Conservation (phyloP, 352 stramenopile species). For the Halophytophthora batemanensis region DNA sequence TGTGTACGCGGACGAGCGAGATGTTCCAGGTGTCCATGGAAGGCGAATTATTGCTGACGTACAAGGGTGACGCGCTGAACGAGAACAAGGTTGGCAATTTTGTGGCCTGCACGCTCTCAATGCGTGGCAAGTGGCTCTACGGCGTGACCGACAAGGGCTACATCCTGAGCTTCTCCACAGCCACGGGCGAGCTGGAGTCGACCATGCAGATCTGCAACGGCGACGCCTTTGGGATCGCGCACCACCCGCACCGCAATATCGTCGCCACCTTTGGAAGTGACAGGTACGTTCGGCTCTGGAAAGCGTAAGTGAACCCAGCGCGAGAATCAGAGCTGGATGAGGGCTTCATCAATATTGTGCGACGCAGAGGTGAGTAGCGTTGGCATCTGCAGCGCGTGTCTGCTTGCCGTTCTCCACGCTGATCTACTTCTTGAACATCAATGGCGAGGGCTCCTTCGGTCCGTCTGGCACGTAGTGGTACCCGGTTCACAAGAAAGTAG, state of each 20-base stretch:
- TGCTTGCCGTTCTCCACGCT: background rate
- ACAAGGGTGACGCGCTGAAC: slow-evolving; percentile 59
- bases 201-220: slow-evolving; percentile 83
- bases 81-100: slow-evolving; percentile 78
- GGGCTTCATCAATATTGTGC: slow-evolving; percentile 1
- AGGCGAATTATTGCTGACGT: slow-evolving; percentile 57
- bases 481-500: too few species aligned
- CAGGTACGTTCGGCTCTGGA: slow-evolving; percentile 80
- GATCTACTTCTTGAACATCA: slow-evolving; percentile 46
- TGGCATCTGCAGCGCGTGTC: background rate
- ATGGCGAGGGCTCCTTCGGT: slow-evolving; percentile 29
- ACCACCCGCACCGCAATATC: slow-evolving; percentile 89
- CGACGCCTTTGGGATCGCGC: slow-evolving; percentile 72
- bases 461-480: slow-evolving; percentile 7
- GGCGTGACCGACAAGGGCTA: slow-evolving; percentile 85
- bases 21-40: slow-evolving; percentile 84
- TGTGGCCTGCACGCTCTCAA: slow-evolving; percentile 80
- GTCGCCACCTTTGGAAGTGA: slow-evolving; percentile 88
- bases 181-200: slow-evolving; percentile 56
- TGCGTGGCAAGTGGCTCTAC: slow-evolving; percentile 84
- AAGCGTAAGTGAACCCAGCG: slow-evolving; percentile 49
- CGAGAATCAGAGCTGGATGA: slow-evolving; percentile 23
- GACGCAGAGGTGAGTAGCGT: slow-evolving; percentile 13
- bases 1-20: slow-evolving; percentile 78
- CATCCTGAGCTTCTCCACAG: slow-evolving; percentile 64